These are phyloP conservation scores for Colletotrichum sp. DNA, from an alignment of 2,329 filamentous ascomycete genomes.

Conservation along the genomic window DNA sequence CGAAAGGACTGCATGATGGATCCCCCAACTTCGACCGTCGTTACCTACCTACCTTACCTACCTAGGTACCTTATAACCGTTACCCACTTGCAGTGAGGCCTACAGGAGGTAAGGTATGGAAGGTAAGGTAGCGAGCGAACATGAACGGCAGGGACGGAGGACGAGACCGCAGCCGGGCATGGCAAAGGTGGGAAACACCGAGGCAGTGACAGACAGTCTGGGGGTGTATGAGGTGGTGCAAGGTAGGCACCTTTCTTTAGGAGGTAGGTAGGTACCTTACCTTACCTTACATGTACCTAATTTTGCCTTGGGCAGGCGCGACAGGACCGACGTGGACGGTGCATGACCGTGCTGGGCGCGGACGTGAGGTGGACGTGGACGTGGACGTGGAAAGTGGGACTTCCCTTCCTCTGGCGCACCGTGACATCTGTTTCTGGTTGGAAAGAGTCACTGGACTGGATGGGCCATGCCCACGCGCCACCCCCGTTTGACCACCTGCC, in stretches of 20 bases:
- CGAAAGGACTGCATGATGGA: background rate
- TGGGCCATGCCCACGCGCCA: background rate
- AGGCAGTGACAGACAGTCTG: background rate
- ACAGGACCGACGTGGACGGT: background rate
- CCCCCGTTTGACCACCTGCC: background rate
- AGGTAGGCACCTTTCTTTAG: background rate
- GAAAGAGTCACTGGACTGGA: slow-evolving; percentile 17
- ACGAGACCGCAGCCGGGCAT: background rate
- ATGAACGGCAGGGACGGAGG: background rate
- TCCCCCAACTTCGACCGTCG: background rate
- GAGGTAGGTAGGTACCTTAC: background rate
- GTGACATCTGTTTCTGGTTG: slow-evolving; percentile 2
- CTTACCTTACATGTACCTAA: background rate
- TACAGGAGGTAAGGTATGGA: background rate
- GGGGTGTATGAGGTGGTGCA: background rate
- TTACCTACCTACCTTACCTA: background rate
- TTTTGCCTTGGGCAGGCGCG: background rate
- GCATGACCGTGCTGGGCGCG: background rate
- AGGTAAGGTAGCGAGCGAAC: background rate
- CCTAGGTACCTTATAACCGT: background rate
- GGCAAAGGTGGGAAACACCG: background rate
- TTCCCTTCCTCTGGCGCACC: background rate
- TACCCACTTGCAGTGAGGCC: background rate
- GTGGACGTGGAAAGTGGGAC: slow-evolving; percentile 14
- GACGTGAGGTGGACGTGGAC: background rate